Conservation (phyloP, 2,329 filamentous ascomycete genomes). For the Trichothecium sympodiale region DNA sequence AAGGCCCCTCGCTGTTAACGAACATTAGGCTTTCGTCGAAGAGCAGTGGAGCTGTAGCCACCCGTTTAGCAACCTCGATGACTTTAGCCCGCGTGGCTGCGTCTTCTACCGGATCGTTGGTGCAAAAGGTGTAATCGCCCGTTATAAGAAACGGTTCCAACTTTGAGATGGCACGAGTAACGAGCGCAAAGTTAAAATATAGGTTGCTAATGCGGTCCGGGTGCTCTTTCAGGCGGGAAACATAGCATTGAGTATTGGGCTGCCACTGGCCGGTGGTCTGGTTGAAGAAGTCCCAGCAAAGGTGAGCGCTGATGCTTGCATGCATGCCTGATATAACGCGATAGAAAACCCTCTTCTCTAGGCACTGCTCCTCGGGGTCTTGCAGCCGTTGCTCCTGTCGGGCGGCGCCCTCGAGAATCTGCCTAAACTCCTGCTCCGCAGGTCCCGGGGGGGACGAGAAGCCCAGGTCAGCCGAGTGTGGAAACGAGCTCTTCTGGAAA, state of each 20-base stretch:
- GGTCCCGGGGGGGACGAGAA: slow-evolving; percentile 29
- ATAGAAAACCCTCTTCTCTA: slow-evolving; percentile 99
- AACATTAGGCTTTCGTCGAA: slow-evolving; percentile 98
- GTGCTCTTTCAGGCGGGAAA: slow-evolving; percentile 67
- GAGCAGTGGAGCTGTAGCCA: slow-evolving; percentile 63
- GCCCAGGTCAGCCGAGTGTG: slow-evolving; percentile 45
- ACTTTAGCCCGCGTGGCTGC: slow-evolving; percentile 70
- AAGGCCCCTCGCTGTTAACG: slow-evolving; percentile 61
- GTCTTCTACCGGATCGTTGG: slow-evolving; percentile 73
- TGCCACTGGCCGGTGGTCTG: slow-evolving; percentile 90
- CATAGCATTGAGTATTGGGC: slow-evolving; percentile 84
- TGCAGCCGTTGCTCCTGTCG: slow-evolving; percentile 37
- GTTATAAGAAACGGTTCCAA: slow-evolving; percentile 65
- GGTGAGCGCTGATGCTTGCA: slow-evolving; percentile 88
- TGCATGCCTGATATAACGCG: slow-evolving; percentile 95
- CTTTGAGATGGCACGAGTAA: slow-evolving; percentile 85
- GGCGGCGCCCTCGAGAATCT: slow-evolving; percentile 47
- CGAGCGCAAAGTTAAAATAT: slow-evolving; percentile 96
- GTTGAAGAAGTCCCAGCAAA: slow-evolving; percentile 94
- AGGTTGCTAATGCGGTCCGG: slow-evolving; percentile 93
- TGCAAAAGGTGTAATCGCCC: slow-evolving; percentile 77
- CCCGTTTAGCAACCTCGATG: slow-evolving; percentile 58
- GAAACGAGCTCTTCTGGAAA: slow-evolving; percentile 62
- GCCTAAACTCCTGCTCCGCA: slow-evolving; percentile 49
- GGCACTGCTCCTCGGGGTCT: slow-evolving; percentile 79